Evolutionary conservation across 148 eudicot species (phyloP).

Genomic region (Beta vulgaris): DNA sequence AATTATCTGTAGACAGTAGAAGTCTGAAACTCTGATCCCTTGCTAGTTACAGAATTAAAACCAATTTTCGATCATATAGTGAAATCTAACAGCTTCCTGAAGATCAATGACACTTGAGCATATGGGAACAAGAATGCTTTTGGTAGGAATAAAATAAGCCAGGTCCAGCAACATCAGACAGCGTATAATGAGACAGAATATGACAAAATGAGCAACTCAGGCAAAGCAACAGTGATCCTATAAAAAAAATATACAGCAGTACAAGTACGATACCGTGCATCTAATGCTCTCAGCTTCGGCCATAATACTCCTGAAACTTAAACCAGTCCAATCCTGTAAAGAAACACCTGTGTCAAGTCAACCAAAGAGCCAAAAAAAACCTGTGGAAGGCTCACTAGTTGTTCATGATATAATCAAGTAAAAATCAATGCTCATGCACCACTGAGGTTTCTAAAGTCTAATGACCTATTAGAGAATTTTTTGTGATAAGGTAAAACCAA

Average conservation of each 20-base stretch:
- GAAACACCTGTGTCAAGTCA: not conserved
- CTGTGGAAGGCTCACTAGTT: not conserved
- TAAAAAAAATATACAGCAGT: not conserved
- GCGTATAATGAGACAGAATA: not conserved
- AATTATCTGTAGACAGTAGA: too few relatives aligned
- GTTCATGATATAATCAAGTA: not conserved
- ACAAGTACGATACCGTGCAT: slow-evolving; percentile 64
- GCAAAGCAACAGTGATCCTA: not conserved
- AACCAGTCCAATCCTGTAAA: slow-evolving; percentile 94
- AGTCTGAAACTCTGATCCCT: too few relatives aligned
- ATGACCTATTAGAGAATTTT: not conserved
- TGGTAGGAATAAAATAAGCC: not conserved
- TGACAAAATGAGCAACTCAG: not conserved
- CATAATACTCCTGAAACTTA: slow-evolving; percentile 84
- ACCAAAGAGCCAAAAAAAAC: not conserved
- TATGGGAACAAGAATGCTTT: not conserved
- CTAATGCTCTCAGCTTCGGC: slow-evolving; percentile 91
- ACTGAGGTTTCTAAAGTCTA: not conserved
- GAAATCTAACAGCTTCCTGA: not conserved
- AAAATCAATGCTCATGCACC: not conserved
- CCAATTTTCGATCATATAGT: too few relatives aligned
- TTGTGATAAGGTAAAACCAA: not conserved
- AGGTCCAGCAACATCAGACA: too few relatives aligned
- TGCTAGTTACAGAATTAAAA: too few relatives aligned
- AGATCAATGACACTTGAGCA: too few relatives aligned